Conservation (phyloP, 805 yeast genomes). For the Saturnispora hagleri region DNA sequence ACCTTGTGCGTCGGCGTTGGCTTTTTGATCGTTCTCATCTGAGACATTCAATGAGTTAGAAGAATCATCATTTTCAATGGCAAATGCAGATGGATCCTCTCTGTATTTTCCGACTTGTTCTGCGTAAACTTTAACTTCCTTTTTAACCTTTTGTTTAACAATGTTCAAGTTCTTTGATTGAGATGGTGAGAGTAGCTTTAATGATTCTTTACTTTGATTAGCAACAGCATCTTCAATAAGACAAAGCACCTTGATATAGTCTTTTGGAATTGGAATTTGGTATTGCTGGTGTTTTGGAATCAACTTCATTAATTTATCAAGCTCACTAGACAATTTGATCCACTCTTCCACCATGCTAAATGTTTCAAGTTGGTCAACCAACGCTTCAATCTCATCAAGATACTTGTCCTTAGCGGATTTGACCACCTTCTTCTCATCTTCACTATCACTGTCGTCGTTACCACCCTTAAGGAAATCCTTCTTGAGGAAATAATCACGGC, state of each 20-base stretch:
- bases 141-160: constrained; percentile 79
- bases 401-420: constrained; percentile 91
- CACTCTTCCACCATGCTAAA: constrained; percentile 69
- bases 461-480: constrained; percentile 32
- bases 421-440: constrained; percentile 72
- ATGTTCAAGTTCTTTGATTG: constrained; percentile 83
- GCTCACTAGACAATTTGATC: constrained; percentile 63
- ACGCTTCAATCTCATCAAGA: constrained; percentile 70
- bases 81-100: constrained; percentile 67
- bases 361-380: constrained; percentile 58
- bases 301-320: constrained; percentile 66
- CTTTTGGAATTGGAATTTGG: constrained; percentile 61
- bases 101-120: constrained; percentile 49
- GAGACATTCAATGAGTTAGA: not conserved
- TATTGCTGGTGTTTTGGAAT: constrained; percentile 68
- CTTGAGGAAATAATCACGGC: constrained; percentile 27
- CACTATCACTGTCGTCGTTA: constrained; percentile 32
- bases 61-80: constrained; percentile 16
- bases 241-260: constrained; percentile 58
- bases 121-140: constrained; percentile 63
- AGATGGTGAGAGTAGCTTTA: constrained; percentile 68
- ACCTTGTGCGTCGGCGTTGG: constrained; percentile 23
- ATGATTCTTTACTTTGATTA: constrained; percentile 37
- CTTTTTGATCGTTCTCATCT: constrained; percentile 2
- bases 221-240: constrained; percentile 61